Evolutionary conservation across 2,329 filamentous ascomycete species (phyloP), one percentile per base, ranked within the genome.

Genomic region (Hymenoscyphus linearis): DNA sequence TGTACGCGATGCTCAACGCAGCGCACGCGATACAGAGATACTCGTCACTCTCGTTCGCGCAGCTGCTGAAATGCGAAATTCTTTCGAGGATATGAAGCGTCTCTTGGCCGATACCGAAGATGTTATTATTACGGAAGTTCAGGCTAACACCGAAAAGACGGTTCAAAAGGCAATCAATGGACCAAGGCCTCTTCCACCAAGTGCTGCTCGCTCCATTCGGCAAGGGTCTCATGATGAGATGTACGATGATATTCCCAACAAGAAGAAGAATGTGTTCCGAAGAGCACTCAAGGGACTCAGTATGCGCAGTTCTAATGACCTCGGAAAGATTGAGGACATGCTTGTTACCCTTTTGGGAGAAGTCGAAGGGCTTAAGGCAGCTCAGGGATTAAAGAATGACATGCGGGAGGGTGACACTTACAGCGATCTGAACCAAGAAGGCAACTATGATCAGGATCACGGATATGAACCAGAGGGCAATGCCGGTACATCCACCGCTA

Each of bases 11-110:
- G 95, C 93, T 47, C 93, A 98, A 76, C 88, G 95, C 62, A 98
- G 95, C 75, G 95, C 95, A 53, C 85, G 95, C 52, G 95, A 99
- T 70, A 98, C 95, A 0, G 95, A 99, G 75, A 97, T 99, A 60
- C 80, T 99, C 18, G 91, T 97, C 54, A 93, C 95, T 0, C 84
- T 99, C 35, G 95, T 99, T 64, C 88, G 93, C 62, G 93, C 92
- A 59, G 93, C 95, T 3, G 88, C 95, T 13, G 95, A 99, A 76
- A 98, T 98, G 93, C 91, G 93, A 66, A 96, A 90, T 68, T 96
- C 91, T 0, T 96, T 98, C 72, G 91, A 96, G 67, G 93, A 96
- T 69, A 90, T 99, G 82, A 97, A 95, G 79, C 89, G 88, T 66
- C 88, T 96, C 71, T 89, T 99, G 64, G 88, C 89, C 56, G 89